phyloP scores from a whole-genome alignment of 495 filamentous ascomycete genomes.

The Cenococcum geophilum region DNA sequence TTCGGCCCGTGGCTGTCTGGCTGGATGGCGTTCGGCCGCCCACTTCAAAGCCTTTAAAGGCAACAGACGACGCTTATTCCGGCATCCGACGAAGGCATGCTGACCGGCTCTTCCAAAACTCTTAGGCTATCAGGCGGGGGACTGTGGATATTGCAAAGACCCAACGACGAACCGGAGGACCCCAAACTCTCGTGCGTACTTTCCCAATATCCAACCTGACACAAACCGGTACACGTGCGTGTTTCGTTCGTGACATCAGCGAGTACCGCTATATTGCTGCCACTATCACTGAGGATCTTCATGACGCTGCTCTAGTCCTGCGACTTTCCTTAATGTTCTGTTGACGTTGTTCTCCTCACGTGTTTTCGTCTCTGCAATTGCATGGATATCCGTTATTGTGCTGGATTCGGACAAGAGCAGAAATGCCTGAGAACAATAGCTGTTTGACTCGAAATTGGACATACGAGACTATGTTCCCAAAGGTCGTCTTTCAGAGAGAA shows the following conservation, averaged over 20 bases:
- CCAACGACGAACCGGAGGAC: conserved; percentile 36
- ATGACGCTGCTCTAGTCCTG: neutral
- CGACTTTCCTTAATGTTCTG: neutral
- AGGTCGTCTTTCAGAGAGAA: no score
- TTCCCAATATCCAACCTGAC: neutral
- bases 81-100: conserved; percentile 17
- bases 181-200: conserved; percentile 38
- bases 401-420: neutral
- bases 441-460: no score
- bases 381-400: neutral
- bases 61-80: conserved; percentile 10
- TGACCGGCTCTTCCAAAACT: conserved; percentile 13
- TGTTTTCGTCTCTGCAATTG: neutral
- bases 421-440: no score
- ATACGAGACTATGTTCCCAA: no score
- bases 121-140: conserved; percentile 37
- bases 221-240: conserved; percentile 3
- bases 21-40: conserved; percentile 16
- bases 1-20: conserved; percentile 25
- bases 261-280: neutral
- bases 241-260: conserved; percentile 1
- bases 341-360: neutral
- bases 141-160: conserved; percentile 42
- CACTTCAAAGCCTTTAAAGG: conserved; percentile 2
- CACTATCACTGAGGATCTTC: neutral